Conservation (phyloP, 305 asterid species). For the Fraxinus angustifolia region DNA sequence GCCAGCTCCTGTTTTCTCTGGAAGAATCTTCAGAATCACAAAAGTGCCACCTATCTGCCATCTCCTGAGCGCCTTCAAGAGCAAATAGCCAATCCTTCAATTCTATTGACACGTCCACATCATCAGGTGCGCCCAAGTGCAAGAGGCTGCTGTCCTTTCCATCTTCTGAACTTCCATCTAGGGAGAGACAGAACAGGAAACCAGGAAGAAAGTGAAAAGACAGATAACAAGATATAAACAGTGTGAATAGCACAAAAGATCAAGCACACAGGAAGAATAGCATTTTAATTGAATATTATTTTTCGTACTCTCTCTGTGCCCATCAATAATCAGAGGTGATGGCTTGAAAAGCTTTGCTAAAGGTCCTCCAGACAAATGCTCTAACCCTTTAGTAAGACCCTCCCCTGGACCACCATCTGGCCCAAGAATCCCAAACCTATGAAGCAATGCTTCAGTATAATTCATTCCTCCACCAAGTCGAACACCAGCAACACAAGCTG, state of each 20-base stretch:
- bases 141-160: conserved; percentile 44
- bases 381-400: conserved; percentile 79
- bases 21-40: conserved; percentile 42
- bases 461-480: conserved; percentile 98
- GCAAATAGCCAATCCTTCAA: conserved; percentile 95
- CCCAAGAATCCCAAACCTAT: conserved; percentile 89
- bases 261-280: conserved; percentile 17
- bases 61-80: conserved; percentile 81
- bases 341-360: conserved; percentile 74
- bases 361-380: conserved; percentile 85
- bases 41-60: conserved; percentile 44
- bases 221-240: conserved; percentile 9
- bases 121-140: conserved; percentile 87
- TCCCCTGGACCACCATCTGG: conserved; percentile 99
- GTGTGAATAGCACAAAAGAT: conserved; percentile 20
- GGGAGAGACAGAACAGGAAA: conserved; percentile 20
- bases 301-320: conserved; percentile 48
- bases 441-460: conserved; percentile 88
- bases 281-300: conserved; percentile 23
- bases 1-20: conserved; percentile 93
- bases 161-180: conserved; percentile 54
- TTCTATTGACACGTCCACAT: conserved; percentile 72
- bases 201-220: conserved; percentile 20
- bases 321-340: conserved; percentile 55
- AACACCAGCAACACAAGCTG: conserved; percentile 83